A percentile compares a stretch with the other conserved stretches of the same genome.
phyloP scores from a whole-genome alignment of 2,329 filamentous ascomycete genomes.

The Botrytis pseudocinerea region DNA sequence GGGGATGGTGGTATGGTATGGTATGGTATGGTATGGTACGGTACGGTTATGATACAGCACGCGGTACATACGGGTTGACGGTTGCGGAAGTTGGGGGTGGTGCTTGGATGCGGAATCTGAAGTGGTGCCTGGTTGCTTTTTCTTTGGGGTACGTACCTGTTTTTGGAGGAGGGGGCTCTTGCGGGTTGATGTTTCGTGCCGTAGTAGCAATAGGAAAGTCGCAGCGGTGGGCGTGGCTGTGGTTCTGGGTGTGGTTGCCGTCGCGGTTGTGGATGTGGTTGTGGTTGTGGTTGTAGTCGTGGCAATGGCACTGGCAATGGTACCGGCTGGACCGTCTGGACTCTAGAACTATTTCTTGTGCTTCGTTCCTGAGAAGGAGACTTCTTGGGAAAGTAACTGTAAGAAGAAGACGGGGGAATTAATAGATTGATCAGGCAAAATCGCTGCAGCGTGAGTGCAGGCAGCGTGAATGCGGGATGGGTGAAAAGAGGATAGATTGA shows the following conservation, averaged over 20 bases:
- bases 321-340: background rate
- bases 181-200: background rate
- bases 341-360: conserved; percentile 9
- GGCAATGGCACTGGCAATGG: background rate
- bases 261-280: too few species aligned
- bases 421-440: conserved; percentile 41
- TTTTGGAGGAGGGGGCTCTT: conserved; percentile 1
- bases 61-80: background rate
- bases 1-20: background rate
- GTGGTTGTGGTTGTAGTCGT: rapidly evolving
- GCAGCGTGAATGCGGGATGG: conserved; percentile 37
- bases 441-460: conserved; percentile 36
- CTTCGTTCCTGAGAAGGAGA: conserved; percentile 27
- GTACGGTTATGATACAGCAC: background rate
- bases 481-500: conserved; percentile 40
- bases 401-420: conserved; percentile 36
- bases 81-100: background rate
- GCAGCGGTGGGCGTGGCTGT: background rate
- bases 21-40: background rate
- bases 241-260: too few species aligned
- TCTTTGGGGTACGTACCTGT: conserved; percentile 6
- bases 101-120: conserved; percentile 5
- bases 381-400: conserved; percentile 27
- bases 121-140: conserved; percentile 8
- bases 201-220: background rate